Evolutionary conservation across 192 early-diverging fungal genomes (phyloP).

Genomic region (Chytriomyces hyalinus): DNA sequence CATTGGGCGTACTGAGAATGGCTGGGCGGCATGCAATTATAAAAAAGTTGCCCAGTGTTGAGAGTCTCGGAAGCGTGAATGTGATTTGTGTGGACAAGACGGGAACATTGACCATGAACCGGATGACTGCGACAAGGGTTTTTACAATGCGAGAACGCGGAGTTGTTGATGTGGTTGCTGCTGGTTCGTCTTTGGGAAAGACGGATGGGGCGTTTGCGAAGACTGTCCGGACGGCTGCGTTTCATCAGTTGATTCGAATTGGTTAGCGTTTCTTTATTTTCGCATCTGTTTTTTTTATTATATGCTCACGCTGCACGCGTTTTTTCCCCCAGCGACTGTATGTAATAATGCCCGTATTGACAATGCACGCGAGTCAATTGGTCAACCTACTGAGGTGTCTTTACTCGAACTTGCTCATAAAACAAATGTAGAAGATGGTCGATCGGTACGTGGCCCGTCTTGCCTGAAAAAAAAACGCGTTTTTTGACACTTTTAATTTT

Average conservation of each 20-base stretch:
- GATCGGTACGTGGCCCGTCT: slow-evolving; percentile 52
- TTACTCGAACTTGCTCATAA: slow-evolving; percentile 73
- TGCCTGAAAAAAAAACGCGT: too few species aligned
- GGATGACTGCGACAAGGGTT: slow-evolving; percentile 89
- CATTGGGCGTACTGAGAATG: slow-evolving; percentile 91
- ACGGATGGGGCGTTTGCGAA: slow-evolving; percentile 57
- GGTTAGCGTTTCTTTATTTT: slow-evolving; percentile 42
- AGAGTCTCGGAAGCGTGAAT: slow-evolving; percentile 91
- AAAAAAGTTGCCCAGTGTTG: slow-evolving; percentile 93
- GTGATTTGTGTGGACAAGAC: slow-evolving; percentile 98
- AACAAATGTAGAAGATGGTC: slow-evolving; percentile 73
- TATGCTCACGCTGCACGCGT: slow-evolving; percentile 1
- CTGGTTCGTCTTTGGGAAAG: slow-evolving; percentile 46
- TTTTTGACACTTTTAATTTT: not conserved
- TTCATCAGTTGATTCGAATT: slow-evolving; percentile 56
- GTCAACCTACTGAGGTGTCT: slow-evolving; percentile 95
- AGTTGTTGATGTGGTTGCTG: slow-evolving; percentile 50
- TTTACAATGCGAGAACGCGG: slow-evolving; percentile 64
- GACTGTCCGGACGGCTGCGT: slow-evolving; percentile 46
- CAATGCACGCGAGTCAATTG: slow-evolving; percentile 76
- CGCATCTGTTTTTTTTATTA: slow-evolving; percentile 4
- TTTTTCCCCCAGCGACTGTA: slow-evolving; percentile 65
- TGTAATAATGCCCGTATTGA: slow-evolving; percentile 89
- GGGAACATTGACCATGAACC: slow-evolving; percentile 94
- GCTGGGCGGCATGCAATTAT: slow-evolving; percentile 90